Evolutionary conservation across 768 basidiomycete species (phyloP), one percentile per base, ranked within the genome.

Genomic region (Mycena olivaceomarginata): DNA sequence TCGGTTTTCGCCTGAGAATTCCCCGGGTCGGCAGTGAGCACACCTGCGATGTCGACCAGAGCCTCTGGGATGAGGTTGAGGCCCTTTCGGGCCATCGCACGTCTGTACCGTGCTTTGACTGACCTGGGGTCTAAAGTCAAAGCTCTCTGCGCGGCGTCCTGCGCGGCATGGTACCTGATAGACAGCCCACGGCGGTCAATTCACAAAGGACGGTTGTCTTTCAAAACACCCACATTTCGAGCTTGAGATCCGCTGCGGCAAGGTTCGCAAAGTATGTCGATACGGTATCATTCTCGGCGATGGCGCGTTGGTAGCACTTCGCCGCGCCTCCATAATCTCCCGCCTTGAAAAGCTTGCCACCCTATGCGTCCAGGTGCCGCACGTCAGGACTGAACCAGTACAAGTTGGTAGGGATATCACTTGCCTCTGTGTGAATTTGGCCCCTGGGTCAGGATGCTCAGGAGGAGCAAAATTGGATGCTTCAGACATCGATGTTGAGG

Each of bases 241-340:
- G 65, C 43, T 8, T 67, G 45, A 67, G 45, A 53, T 72, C 45
- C 20, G 62, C 62, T 11, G 48, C 70, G 16, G 62, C 59, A 37
- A 72, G 15, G 60, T 72, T 72, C 6, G 57, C 57, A 59, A 59
- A 59, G 57, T 59, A 59, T 59, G n/a, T 59, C 31, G 57, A 59
- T 59, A 59, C 57, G 6, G 57, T 59, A 59, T 59, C 57, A 59
- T 59, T 59, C 57, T 59, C 57, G 57, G 57, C 57, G 22, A 59
- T 59, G 57, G 57, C 57, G 25, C 57, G 9, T 59, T 31, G 25
- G 57, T 59, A 59, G 57, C 22, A 59, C 57, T 59, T 59, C 57
- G 25, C 57, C 57, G 25, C 57, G 25, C 57, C 57, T 59, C n/a
- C 57, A 59, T 59, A 59, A 59, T 59, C 22, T 59, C 57, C 57